These are phyloP conservation scores for Chaetomium cochliodes DNA, from an alignment of 495 filamentous ascomycete genomes.

Conservation along the genomic window DNA sequence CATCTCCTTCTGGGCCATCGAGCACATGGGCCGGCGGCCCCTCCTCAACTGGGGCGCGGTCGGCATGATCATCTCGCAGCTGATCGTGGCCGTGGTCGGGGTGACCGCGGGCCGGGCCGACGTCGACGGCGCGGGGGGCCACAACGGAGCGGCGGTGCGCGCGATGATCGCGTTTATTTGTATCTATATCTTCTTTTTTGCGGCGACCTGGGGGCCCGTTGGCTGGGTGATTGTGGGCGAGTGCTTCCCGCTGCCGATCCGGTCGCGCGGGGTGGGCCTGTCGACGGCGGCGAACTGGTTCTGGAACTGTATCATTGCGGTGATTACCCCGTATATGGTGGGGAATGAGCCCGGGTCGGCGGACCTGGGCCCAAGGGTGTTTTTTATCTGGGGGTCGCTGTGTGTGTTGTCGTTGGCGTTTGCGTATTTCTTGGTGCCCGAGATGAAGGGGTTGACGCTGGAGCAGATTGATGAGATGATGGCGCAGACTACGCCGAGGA, in stretches of 20 bases:
- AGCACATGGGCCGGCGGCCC: constrained; percentile 73
- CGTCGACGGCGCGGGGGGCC: constrained; percentile 22
- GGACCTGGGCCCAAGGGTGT: constrained; percentile 67
- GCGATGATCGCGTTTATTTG: constrained; percentile 71
- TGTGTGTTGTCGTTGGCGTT: constrained; percentile 63
- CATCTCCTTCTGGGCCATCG: constrained; percentile 75
- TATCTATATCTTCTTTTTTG: constrained; percentile 83
- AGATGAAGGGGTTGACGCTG: constrained; percentile 83
- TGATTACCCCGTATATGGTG: constrained; percentile 77
- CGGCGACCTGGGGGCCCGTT: constrained; percentile 71
- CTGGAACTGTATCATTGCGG: constrained; percentile 72
- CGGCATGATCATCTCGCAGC: constrained; percentile 79
- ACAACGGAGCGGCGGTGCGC: constrained; percentile 60
- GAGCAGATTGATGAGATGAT: constrained; percentile 89
- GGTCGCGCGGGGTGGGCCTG: constrained; percentile 73
- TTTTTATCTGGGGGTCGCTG: constrained; percentile 73
- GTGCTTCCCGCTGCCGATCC: constrained; percentile 80
- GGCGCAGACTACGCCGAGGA: constrained; percentile 69
- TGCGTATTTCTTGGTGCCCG: constrained; percentile 75
- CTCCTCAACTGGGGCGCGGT: constrained; percentile 72
- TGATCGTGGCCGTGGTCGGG: constrained; percentile 75
- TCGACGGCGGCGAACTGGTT: constrained; percentile 85
- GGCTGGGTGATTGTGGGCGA: constrained; percentile 84
- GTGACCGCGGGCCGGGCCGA: constrained; percentile 51
- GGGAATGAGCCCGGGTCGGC: constrained; percentile 62